Percentiles rank a stretch among this genome's conserved stretches.
Conservation (phyloP, 2,329 filamentous ascomycete genomes). For the Curvularia lunata region DNA sequence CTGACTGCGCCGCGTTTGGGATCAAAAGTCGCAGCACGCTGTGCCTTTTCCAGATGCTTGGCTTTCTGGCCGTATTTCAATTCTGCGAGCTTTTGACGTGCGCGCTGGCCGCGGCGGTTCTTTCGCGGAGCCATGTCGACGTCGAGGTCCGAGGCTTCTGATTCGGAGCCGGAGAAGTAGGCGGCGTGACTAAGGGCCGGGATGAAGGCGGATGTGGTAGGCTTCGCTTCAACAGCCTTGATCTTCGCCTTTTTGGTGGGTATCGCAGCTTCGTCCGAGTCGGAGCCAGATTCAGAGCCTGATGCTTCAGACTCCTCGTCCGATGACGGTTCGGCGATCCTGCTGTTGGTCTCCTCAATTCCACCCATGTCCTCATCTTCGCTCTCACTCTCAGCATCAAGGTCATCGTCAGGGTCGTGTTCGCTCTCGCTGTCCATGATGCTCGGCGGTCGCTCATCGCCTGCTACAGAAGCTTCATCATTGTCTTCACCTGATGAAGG, state of each 20-base stretch:
- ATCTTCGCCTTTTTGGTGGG: constrained; percentile 27
- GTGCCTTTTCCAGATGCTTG: constrained; percentile 65
- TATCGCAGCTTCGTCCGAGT: constrained; percentile 24
- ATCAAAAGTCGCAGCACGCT: constrained; percentile 64
- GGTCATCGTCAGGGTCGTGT: constrained; percentile 29
- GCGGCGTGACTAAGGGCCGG: constrained; percentile 77
- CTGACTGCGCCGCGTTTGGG: constrained; percentile 64
- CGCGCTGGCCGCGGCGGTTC: constrained; percentile 77
- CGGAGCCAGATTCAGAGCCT: constrained; percentile 21
- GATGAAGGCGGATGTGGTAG: constrained; percentile 66
- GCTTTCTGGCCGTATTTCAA: constrained; percentile 77
- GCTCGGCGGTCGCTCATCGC: constrained; percentile 41
- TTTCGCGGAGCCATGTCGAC: constrained; percentile 64
- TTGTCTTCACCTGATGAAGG: constrained; percentile 46
- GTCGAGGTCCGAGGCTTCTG: constrained; percentile 67
- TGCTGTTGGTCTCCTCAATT: neutral
- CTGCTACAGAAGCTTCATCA: constrained; percentile 37
- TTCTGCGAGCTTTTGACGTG: constrained; percentile 79
- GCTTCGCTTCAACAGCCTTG: constrained; percentile 19
- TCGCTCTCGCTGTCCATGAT: constrained; percentile 38
- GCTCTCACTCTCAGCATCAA: constrained; percentile 25
- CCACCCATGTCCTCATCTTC: constrained; percentile 8
- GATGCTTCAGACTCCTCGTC: constrained; percentile 16
- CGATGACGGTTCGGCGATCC: constrained; percentile 15
- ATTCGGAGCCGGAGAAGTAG: constrained; percentile 79